phyloP scores from a whole-genome alignment of 176 grass and related monocot species.

The Olyra latifolia region DNA sequence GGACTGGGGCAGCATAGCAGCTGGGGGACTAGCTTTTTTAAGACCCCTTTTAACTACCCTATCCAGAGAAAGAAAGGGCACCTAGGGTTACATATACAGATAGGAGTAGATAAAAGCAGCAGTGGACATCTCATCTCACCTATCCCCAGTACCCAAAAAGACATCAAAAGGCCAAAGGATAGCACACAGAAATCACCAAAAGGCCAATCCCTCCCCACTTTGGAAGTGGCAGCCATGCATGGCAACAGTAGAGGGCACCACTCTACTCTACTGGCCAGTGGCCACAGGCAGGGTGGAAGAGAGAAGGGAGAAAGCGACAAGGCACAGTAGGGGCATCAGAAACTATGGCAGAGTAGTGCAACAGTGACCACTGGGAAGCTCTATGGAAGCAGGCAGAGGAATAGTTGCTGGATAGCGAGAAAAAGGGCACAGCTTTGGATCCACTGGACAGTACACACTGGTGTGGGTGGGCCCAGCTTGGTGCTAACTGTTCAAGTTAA shows the following conservation, averaged over 20 bases:
- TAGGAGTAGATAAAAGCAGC: not conserved
- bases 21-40: not conserved
- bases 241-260: not conserved
- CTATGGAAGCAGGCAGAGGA: constrained; percentile 5
- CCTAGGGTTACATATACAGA: not conserved
- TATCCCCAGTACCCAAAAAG: not conserved
- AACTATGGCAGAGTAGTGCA: constrained; percentile 3
- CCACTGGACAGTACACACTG: not conserved
- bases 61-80: not conserved
- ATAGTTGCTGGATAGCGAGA: constrained; percentile 33
- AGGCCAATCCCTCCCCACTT: not conserved
- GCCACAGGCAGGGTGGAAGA: not conserved
- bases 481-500: constrained; percentile 34
- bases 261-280: not conserved
- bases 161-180: not conserved
- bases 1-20: not conserved
- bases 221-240: constrained; percentile 21
- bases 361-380: constrained; percentile 19
- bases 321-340: constrained; percentile 35
- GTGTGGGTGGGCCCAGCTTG: constrained; percentile 1
- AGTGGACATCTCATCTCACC: not conserved
- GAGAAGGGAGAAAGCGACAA: constrained; percentile 41
- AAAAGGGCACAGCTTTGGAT: constrained; percentile 12
- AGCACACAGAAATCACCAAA: not conserved
- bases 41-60: not conserved